Evolutionary conservation across 2,329 filamentous ascomycete species (phyloP).

Genomic region (Ceratocystis alfenasii): DNA sequence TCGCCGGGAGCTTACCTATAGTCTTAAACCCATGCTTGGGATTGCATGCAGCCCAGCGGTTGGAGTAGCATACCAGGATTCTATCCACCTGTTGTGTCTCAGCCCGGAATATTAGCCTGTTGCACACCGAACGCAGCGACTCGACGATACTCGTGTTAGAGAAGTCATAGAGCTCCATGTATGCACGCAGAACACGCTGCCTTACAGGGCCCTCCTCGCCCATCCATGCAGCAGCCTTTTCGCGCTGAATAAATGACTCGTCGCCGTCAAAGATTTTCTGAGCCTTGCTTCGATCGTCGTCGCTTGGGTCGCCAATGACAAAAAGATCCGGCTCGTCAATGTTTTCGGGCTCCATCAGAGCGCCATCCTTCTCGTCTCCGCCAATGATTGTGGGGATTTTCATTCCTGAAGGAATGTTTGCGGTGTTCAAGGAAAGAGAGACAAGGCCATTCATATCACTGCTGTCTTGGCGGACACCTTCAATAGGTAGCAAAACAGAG

Average conservation of each 20-base stretch:
- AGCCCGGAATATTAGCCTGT: conserved; percentile 67
- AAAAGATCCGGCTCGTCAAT: conserved; percentile 46
- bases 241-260: conserved; percentile 67
- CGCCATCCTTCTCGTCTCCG: conserved; percentile 29
- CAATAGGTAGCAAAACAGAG: conserved; percentile 35
- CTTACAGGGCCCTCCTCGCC: conserved; percentile 58
- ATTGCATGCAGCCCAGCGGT: conserved; percentile 89
- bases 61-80: conserved; percentile 78
- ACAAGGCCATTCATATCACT: conserved; percentile 31
- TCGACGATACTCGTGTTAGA: conserved; percentile 65
- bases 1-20: conserved; percentile 46
- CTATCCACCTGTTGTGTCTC: conserved; percentile 96
- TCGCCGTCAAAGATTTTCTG: conserved; percentile 73
- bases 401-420: conserved; percentile 27
- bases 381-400: conserved; percentile 34
- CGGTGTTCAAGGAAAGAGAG: conserved; percentile 29
- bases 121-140: conserved; percentile 69
- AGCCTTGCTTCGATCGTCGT: conserved; percentile 65
- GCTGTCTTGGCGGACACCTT: conserved; percentile 31
- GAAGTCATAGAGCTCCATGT: conserved; percentile 90
- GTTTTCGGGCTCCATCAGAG: conserved; percentile 32
- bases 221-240: conserved; percentile 76
- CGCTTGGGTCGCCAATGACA: conserved; percentile 46
- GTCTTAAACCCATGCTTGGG: conserved; percentile 85
- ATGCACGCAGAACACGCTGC: conserved; percentile 54